Percentiles rank a stretch among this genome's conserved stretches.
Evolutionary conservation across 2,329 filamentous ascomycete species (phyloP).

Genomic region (Drechslerella dactyloides): DNA sequence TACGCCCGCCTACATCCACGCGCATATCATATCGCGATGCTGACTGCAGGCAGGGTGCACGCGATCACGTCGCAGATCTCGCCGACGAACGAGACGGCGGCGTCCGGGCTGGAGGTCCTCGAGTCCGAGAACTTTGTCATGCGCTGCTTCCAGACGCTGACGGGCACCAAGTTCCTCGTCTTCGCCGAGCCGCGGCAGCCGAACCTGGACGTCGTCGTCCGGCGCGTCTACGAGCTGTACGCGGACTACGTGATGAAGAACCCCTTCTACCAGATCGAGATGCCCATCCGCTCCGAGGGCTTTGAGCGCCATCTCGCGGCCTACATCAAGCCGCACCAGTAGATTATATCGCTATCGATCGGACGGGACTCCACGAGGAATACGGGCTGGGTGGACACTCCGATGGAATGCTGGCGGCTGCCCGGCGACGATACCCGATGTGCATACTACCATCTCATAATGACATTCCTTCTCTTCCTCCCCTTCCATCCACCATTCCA

Average conservation of each 20-base stretch:
- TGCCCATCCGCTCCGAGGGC: conserved; percentile 93
- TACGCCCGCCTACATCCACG: conserved; percentile 56
- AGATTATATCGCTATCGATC: conserved; percentile 54
- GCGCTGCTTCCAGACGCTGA: conserved; percentile 94
- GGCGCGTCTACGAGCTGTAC: conserved; percentile 91
- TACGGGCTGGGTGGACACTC: no score
- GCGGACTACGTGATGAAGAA: conserved; percentile 99
- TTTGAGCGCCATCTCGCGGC: conserved; percentile 86
- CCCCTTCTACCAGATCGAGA: conserved; percentile 96
- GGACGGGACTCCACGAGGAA: no score
- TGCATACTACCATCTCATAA: not conserved
- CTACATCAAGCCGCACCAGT: conserved; percentile 72
- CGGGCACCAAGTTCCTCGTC: conserved; percentile 86
- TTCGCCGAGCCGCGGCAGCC: conserved; percentile 90
- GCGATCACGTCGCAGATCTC: conserved; percentile 68
- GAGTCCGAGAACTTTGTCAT: conserved; percentile 93
- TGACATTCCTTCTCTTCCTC: not conserved
- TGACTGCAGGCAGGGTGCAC: conserved; percentile 64
- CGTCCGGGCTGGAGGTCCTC: conserved; percentile 85
- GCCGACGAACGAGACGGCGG: conserved; percentile 58
- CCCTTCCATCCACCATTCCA: conserved; percentile 44
- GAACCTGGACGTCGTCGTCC: conserved; percentile 82
- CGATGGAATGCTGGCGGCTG: no score
- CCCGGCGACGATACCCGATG: conserved; percentile 51
- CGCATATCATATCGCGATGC: conserved; percentile 24